These are phyloP conservation scores for Alternaria angustiovoidea DNA, from an alignment of 2,329 filamentous ascomycete species.

Conservation along the genomic window DNA sequence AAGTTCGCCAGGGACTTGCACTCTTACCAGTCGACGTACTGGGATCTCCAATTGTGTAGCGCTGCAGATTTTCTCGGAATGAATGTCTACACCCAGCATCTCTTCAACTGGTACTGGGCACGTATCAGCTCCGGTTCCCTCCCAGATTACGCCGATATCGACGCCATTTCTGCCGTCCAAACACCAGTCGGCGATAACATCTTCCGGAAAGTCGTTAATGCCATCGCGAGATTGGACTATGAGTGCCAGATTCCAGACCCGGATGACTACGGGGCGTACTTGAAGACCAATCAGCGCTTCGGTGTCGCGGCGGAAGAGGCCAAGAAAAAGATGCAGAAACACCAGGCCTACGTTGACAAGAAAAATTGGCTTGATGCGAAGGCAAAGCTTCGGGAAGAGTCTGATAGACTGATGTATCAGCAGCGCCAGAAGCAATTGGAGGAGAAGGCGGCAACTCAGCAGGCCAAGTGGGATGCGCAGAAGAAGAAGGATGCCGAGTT, in stretches of 20 bases:
- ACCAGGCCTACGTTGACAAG: not conserved
- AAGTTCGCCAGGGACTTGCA: not conserved
- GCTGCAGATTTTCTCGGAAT: constrained; percentile 7
- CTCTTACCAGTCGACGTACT: not conserved
- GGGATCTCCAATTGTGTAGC: constrained; percentile 2
- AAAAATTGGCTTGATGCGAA: not conserved
- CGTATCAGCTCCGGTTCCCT: not conserved
- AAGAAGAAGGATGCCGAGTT: not conserved
- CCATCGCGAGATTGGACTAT: not conserved
- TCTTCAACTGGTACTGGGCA: constrained; percentile 12
- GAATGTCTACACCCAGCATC: constrained; percentile 1
- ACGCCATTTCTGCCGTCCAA: not conserved
- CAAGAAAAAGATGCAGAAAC: not conserved
- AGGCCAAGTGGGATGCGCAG: not conserved
- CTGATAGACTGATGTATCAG: not conserved
- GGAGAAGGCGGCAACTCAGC: not conserved
- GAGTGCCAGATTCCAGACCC: not conserved
- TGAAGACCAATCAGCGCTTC: constrained; percentile 1
- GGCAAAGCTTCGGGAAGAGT: not conserved
- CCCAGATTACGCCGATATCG: not conserved
- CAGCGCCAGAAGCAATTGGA: not conserved
- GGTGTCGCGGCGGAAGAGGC: not conserved
- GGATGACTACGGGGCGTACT: not conserved
- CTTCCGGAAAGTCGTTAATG: not conserved
- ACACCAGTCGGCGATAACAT: not conserved